Conservation (phyloP, 768 basidiomycete genomes). For the Leccinum fibrillosum region DNA sequence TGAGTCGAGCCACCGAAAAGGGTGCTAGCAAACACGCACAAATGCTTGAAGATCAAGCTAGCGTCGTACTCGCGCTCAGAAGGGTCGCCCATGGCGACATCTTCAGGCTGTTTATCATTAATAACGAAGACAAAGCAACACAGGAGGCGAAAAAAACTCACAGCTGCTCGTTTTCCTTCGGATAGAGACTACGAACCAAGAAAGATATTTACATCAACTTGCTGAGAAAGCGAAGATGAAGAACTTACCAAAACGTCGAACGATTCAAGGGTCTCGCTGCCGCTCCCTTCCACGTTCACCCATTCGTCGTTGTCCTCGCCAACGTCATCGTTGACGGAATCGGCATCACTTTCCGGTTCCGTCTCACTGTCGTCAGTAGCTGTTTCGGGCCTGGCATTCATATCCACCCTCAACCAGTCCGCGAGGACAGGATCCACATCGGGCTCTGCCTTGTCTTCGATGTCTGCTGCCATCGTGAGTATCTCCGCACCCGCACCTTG, state of each 20-base stretch:
- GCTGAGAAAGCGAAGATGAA: too few species aligned
- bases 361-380: conserved; percentile 35
- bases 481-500: conserved; percentile 11
- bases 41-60: conserved; percentile 74
- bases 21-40: conserved; percentile 45
- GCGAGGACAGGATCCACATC: conserved; percentile 48
- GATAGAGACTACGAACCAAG: conserved; percentile 10
- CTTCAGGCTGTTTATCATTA: conserved; percentile 17
- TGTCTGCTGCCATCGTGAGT: background rate
- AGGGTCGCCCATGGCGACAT: conserved; percentile 70
- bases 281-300: conserved; percentile 25
- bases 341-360: conserved; percentile 61
- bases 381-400: conserved; percentile 12
- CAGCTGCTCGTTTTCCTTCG: background rate
- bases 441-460: conserved; percentile 22
- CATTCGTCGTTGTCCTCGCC: conserved; percentile 39
- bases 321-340: conserved; percentile 63
- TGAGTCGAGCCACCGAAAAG: background rate
- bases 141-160: background rate
- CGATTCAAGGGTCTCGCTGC: conserved; percentile 23
- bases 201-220: background rate
- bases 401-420: conserved; percentile 61
- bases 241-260: conserved; percentile 10
- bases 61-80: conserved; percentile 78
- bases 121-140: background rate